phyloP scores from a whole-genome alignment of 2,329 filamentous ascomycete genomes.

The Pseudogymnoascus sp. region DNA sequence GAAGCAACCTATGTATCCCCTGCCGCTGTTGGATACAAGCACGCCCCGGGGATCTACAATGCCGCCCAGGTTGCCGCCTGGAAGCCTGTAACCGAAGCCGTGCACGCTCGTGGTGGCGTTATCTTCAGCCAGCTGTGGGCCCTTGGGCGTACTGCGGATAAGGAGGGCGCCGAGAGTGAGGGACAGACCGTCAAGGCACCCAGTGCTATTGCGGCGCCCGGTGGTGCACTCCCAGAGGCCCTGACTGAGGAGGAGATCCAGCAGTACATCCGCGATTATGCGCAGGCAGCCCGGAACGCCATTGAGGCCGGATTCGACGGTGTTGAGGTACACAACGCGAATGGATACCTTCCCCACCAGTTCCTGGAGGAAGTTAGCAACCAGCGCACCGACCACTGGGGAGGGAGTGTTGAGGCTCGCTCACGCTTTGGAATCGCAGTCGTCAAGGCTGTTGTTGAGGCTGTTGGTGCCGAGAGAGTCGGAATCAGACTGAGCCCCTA shows the following conservation, averaged over 20 bases:
- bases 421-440: constrained; percentile 45
- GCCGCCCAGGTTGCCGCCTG: constrained; percentile 46
- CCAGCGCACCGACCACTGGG: constrained; percentile 44
- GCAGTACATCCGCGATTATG: constrained; percentile 34
- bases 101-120: constrained; percentile 50
- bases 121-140: constrained; percentile 57
- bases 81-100: constrained; percentile 49
- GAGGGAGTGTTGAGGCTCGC: constrained; percentile 42
- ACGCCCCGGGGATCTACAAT: constrained; percentile 49
- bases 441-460: constrained; percentile 40
- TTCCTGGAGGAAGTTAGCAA: constrained; percentile 50
- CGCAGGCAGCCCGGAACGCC: constrained; percentile 35
- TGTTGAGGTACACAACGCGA: constrained; percentile 38
- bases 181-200: constrained; percentile 17
- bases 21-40: constrained; percentile 39
- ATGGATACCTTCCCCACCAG: constrained; percentile 48
- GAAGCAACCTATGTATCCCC: constrained; percentile 45
- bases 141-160: constrained; percentile 40
- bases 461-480: constrained; percentile 43
- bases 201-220: constrained; percentile 18
- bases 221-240: constrained; percentile 20
- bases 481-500: constrained; percentile 55
- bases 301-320: constrained; percentile 49
- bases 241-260: constrained; percentile 34
- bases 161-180: constrained; percentile 18